Base-by-base conservation (phyloP, 768 basidiomycete genomes). In the Leccinum barrowsii region DNA sequence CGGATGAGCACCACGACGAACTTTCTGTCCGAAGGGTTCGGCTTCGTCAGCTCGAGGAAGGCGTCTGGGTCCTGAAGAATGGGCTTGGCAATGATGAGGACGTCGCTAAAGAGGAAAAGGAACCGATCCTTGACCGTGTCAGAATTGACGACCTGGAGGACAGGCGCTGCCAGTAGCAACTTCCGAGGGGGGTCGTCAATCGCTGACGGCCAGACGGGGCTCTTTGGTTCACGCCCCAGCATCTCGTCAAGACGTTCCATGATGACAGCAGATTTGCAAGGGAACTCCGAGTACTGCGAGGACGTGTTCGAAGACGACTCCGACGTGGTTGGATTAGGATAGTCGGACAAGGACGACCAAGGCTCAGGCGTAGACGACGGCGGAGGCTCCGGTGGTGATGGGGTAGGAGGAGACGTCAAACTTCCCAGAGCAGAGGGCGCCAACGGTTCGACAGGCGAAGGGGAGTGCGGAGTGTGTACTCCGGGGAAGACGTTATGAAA, bases 401-500 rank as follows among this genome's bases (percentile, higher is more conserved):
- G 76, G 62, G 59, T 75, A 65, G 59, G 77, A 71, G 59, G 81
- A 73, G 60, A 77, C 67, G 60, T 73, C 72, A 58, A 64, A 63
- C 58, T 71, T 56, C 53, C 68, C 56, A 71, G 67, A 50, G 59
- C 50, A 32, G 63, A 59, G 11, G 55, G 61, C 32, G 62, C 56
- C 30, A 59, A 52, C 15, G 53, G 51, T 48, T 75, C 65, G 13
- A 65, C 40, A 35, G 65, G 62, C 37, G 68, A 64, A 54, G 57
- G 46, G 32, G 70, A 47, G 37, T 98, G 62, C 97, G 93, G 49
- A 99, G 85, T 32, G 97, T 99, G 74, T 97, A 98, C 72, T 99
- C 97, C 2, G 97, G 97, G 5, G 95, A 94, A 2, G 97, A 94
- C 4, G 91, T 97, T 79, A 98, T 99, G 87, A 99, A 99, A 60